These are phyloP conservation scores for Micromonas pusilla DNA, from an alignment of 139 green algal species.

Conservation along the genomic window DNA sequence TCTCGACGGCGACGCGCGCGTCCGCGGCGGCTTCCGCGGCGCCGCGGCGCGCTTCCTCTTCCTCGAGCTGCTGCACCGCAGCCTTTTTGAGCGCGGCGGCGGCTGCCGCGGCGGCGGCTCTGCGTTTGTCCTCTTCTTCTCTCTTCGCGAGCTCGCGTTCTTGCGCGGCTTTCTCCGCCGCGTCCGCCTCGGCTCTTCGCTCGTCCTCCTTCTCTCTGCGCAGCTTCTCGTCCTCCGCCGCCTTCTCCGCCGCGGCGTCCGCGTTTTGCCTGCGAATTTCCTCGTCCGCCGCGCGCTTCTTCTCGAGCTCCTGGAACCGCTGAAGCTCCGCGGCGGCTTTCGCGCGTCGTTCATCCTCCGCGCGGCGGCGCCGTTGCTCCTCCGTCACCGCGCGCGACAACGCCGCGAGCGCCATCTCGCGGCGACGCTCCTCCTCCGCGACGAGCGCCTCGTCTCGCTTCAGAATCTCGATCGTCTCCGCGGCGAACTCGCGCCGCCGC, in stretches of 20 bases:
- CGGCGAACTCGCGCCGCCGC: not conserved
- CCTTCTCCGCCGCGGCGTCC: not conserved
- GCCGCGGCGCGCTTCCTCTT: not conserved
- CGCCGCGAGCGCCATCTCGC: not conserved
- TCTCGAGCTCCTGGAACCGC: not conserved
- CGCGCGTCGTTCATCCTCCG: not conserved
- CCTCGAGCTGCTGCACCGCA: not conserved
- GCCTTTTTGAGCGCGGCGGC: not conserved
- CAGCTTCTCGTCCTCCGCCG: not conserved
- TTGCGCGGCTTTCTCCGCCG: not conserved
- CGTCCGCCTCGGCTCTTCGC: not conserved
- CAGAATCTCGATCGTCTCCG: not conserved
- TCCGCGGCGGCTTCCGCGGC: not conserved
- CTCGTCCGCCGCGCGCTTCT: conserved; percentile 2
- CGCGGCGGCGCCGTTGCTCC: not conserved
- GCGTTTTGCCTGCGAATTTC: not conserved
- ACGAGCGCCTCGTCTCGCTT: not conserved
- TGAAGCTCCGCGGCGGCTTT: not conserved
- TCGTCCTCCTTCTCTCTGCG: not conserved
- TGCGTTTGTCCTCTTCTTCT: not conserved
- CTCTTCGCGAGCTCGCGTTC: not conserved
- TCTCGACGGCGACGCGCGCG: not conserved
- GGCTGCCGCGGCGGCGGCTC: not conserved
- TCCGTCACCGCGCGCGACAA: not conserved
- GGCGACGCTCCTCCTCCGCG: not conserved